These are phyloP conservation scores for Alternaria alternata DNA, from an alignment of 2,329 filamentous ascomycete species.

Conservation along the genomic window DNA sequence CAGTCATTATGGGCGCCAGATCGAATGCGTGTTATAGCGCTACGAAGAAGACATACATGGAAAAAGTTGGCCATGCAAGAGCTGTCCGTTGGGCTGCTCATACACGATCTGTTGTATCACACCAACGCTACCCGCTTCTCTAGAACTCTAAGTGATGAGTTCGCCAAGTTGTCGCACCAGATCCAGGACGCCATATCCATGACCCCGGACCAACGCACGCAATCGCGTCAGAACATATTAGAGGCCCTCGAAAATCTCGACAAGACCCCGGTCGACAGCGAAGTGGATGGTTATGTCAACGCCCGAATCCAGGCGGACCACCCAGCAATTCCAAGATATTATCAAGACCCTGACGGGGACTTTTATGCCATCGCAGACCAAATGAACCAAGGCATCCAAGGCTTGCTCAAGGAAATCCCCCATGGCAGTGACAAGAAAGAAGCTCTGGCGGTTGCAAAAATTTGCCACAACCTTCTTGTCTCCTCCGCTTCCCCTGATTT, in stretches of 20 bases:
- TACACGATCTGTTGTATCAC: slow-evolving; percentile 46
- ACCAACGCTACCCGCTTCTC: slow-evolving; percentile 6
- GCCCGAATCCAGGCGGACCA: slow-evolving; percentile 17
- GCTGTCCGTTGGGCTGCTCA: slow-evolving; percentile 51
- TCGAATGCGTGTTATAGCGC: slow-evolving; percentile 38
- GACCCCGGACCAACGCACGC: background rate
- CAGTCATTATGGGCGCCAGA: slow-evolving; percentile 56
- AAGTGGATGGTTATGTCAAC: slow-evolving; percentile 20
- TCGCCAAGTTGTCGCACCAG: slow-evolving; percentile 28
- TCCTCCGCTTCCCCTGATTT: slow-evolving; percentile 69
- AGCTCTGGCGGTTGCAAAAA: slow-evolving; percentile 38
- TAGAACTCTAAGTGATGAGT: background rate
- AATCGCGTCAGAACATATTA: slow-evolving; percentile 26
- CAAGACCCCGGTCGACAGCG: slow-evolving; percentile 11
- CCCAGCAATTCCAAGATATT: slow-evolving; percentile 42
- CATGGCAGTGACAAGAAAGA: slow-evolving; percentile 21
- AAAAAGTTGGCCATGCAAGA: slow-evolving; percentile 56
- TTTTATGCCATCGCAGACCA: slow-evolving; percentile 40
- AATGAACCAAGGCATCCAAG: slow-evolving; percentile 44
- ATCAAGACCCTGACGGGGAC: slow-evolving; percentile 50
- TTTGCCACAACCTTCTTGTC: slow-evolving; percentile 71
- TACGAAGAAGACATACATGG: slow-evolving; percentile 45
- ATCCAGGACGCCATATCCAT: slow-evolving; percentile 27
- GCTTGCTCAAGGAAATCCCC: slow-evolving; percentile 25
- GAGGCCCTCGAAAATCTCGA: slow-evolving; percentile 26